Evolutionary conservation across 1,284 basidiomycete genomes (phyloP).

Genomic region (Tremellales sp.): DNA sequence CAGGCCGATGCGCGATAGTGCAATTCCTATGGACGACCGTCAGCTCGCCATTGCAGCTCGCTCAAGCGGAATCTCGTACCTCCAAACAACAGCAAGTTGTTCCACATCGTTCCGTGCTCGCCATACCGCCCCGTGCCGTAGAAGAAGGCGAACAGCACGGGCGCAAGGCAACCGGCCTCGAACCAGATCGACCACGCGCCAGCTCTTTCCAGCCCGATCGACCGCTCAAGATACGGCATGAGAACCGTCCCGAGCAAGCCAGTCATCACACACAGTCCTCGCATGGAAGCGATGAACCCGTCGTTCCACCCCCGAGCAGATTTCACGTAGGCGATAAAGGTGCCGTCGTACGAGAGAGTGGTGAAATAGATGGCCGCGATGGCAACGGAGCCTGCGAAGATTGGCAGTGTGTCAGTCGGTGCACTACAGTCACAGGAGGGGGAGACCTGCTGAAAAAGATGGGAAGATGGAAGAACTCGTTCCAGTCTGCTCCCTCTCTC

Average conservation of each 20-base stretch:
- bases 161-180: conserved; percentile 43
- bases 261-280: conserved; percentile 49
- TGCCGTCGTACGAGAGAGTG: conserved; percentile 49
- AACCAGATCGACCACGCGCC: conserved; percentile 52
- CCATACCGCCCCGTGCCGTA: conserved; percentile 31
- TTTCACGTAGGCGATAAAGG: conserved; percentile 43
- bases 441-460: conserved; percentile 45
- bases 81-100: conserved; percentile 31
- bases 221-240: conserved; percentile 50
- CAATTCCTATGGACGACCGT: conserved; percentile 16
- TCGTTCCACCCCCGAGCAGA: conserved; percentile 41
- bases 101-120: conserved; percentile 33
- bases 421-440: not conserved
- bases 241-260: conserved; percentile 50
- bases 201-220: conserved; percentile 50
- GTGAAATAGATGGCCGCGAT: conserved; percentile 52
- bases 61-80: conserved; percentile 5
- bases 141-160: conserved; percentile 35
- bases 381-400: conserved; percentile 33
- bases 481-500: conserved; percentile 44
- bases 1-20: conserved; percentile 44
- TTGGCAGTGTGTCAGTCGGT: not conserved
- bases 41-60: not conserved
- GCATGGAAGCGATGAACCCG: conserved; percentile 50
- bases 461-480: conserved; percentile 47